phyloP scores from a whole-genome alignment of 2,329 filamentous ascomycete genomes.

The Hypoxylon rubiginosum region DNA sequence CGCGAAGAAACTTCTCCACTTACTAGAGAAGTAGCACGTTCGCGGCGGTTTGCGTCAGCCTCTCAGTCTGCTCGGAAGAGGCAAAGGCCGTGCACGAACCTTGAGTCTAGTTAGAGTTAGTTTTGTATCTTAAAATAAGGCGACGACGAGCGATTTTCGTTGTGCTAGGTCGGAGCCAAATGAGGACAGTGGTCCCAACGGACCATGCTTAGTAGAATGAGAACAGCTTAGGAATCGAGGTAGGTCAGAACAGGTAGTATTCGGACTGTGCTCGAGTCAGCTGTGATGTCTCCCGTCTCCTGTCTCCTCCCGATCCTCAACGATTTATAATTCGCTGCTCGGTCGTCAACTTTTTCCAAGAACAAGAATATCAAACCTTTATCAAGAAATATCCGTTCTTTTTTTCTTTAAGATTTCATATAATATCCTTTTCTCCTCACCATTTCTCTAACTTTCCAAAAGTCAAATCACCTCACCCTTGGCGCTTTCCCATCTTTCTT shows the following conservation, averaged over 20 bases:
- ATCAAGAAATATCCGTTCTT: constrained; percentile 3
- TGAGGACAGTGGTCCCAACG: neutral
- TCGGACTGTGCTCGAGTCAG: constrained; percentile 16
- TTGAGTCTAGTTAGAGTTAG: neutral
- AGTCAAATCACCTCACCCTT: neutral
- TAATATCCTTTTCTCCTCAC: neutral
- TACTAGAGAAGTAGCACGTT: constrained; percentile 10
- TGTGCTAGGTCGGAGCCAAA: constrained; percentile 23
- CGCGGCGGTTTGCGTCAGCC: neutral
- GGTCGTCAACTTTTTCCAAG: too few species aligned
- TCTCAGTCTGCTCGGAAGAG: neutral
- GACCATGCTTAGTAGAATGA: constrained; percentile 13
- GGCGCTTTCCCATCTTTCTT: neutral
- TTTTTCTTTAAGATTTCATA: constrained; percentile 4
- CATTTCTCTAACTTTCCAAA: neutral
- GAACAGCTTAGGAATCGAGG: neutral
- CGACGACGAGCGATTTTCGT: constrained; percentile 23
- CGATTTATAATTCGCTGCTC: constrained; percentile 23
- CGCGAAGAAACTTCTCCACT: constrained; percentile 9
- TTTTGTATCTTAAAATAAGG: constrained; percentile 9
- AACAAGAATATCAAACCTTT: neutral
- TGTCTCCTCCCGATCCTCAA: constrained; percentile 6
- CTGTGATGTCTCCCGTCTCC: too few species aligned
- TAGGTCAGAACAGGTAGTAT: neutral
- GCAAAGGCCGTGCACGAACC: constrained; percentile 12